Base-by-base conservation (phyloP, 2,329 filamentous ascomycete species). In the Diaporthe velutina region DNA sequence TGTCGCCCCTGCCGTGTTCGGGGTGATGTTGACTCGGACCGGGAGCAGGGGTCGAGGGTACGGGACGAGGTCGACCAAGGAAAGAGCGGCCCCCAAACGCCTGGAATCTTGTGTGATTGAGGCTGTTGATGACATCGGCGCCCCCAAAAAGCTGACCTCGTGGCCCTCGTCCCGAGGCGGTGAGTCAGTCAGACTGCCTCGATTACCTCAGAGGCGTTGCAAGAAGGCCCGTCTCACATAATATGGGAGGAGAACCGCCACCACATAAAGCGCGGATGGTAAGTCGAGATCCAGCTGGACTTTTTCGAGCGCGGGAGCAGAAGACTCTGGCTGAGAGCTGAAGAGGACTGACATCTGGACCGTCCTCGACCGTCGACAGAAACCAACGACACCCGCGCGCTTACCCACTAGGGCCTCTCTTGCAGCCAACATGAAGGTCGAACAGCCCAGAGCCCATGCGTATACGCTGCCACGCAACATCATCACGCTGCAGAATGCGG, bases 401-500 rank as follows among this genome's bases (percentile, higher is more conserved):
- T 50, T 42, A 25, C 38, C 38, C 52, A 60, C 52, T 25, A 25
- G 4, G 45, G 33, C 33, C 70, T 42, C 40, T 42, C 15, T 10
- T 40, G 55, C 33, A 68, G 45, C 64, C 55, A 72, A 55, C 19
- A 72, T 72, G 70, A 64, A 55, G 28, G 57, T 30, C 48, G 70
- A 72, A 33, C 45, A 72, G 5, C 25, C 50, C 3, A 6, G 50
- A 15, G 57, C 33, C 8, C 64, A 13, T 54, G 48, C 64, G 28
- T 54, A 68, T 25, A 42, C 38, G 45, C 35, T 50, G 45, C 57
- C 66, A 15, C 33, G n/a, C 48, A 45, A 60, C 30, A 40, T 58
- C 33, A 33, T 61, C 66, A 66, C 68, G 15, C 40, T 66, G 28
- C 74, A 74, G 50, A 22, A 45, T 73, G 54, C 42, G 35, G 70